Evolutionary conservation across 1,284 basidiomycete species (phyloP).

Genomic region (Ganoderma boninense): DNA sequence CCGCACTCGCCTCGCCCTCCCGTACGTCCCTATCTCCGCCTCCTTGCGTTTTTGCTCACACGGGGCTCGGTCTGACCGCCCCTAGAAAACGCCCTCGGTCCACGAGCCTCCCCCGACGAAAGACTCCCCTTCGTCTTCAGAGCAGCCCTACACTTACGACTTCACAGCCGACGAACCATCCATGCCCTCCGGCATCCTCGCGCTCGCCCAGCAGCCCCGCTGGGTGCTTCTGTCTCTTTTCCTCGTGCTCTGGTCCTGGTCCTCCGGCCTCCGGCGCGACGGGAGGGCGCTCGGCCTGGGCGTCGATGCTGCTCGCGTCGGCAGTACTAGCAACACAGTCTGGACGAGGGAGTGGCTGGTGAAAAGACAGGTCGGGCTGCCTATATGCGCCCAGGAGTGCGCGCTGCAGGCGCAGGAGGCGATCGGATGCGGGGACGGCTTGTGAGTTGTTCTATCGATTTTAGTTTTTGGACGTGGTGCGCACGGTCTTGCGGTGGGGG

Average conservation of each 20-base stretch:
- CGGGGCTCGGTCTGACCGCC: background rate
- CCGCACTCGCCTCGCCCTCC: background rate
- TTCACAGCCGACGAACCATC: conserved; percentile 13
- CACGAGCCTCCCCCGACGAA: background rate
- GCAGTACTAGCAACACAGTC: no score
- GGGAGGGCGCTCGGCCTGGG: conserved; percentile 26
- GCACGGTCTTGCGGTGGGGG: background rate
- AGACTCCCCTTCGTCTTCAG: background rate
- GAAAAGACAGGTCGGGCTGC: conserved; percentile 19
- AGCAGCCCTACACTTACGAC: background rate
- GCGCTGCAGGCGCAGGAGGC: conserved; percentile 16
- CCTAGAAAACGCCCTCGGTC: background rate
- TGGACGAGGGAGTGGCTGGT: background rate
- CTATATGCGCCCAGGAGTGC: conserved; percentile 22
- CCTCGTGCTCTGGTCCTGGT: conserved; percentile 33
- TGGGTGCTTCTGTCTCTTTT: conserved; percentile 34
- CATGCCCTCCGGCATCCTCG: conserved; percentile 5
- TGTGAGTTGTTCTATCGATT: conserved; percentile 27
- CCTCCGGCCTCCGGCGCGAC: conserved; percentile 24
- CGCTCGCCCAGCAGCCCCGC: conserved; percentile 26
- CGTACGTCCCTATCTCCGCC: background rate
- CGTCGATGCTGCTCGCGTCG: conserved; percentile 21
- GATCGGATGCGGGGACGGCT: conserved; percentile 26
- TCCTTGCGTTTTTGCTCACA: background rate
- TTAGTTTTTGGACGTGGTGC: background rate